A percentile compares a stretch with the other conserved stretches of the same genome.
Conservation (phyloP, 2,329 filamentous ascomycete species). For the Alternaria ventricosa region DNA sequence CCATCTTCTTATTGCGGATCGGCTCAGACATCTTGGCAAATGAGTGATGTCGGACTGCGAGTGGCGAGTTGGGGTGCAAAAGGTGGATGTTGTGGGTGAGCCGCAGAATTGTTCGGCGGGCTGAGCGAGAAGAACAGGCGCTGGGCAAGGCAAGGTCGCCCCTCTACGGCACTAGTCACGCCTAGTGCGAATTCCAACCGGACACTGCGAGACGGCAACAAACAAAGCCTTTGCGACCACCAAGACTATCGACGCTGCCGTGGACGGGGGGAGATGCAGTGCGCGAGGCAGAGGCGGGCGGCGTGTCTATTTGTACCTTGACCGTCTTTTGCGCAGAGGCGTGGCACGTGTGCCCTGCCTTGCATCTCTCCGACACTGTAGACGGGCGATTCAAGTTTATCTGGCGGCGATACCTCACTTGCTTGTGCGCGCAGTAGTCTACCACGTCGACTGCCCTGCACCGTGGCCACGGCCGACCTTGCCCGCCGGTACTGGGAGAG, state of each 20-base stretch:
- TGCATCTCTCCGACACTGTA: conserved; percentile 15
- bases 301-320: conserved; percentile 19
- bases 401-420: conserved; percentile 19
- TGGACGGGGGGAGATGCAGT: not conserved
- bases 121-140: conserved; percentile 33
- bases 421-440: conserved; percentile 15
- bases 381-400: conserved; percentile 15
- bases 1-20: conserved; percentile 70
- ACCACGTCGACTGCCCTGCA: conserved; percentile 8
- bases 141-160: conserved; percentile 34
- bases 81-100: conserved; percentile 39
- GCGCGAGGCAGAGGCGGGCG: not conserved
- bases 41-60: conserved; percentile 31
- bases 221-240: conserved; percentile 11
- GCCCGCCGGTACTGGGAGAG: conserved; percentile 13
- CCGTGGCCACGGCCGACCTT: conserved; percentile 20
- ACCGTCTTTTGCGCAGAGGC: conserved; percentile 10
- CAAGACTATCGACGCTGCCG: not conserved
- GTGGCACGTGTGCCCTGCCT: conserved; percentile 21
- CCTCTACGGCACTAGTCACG: conserved; percentile 29
- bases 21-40: conserved; percentile 67
- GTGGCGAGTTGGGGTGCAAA: conserved; percentile 41
- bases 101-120: conserved; percentile 45
- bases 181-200: conserved; percentile 20
- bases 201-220: conserved; percentile 21